These are phyloP conservation scores for Oryza punctata DNA, from an alignment of 176 grass and related monocot genomes.

Conservation along the genomic window DNA sequence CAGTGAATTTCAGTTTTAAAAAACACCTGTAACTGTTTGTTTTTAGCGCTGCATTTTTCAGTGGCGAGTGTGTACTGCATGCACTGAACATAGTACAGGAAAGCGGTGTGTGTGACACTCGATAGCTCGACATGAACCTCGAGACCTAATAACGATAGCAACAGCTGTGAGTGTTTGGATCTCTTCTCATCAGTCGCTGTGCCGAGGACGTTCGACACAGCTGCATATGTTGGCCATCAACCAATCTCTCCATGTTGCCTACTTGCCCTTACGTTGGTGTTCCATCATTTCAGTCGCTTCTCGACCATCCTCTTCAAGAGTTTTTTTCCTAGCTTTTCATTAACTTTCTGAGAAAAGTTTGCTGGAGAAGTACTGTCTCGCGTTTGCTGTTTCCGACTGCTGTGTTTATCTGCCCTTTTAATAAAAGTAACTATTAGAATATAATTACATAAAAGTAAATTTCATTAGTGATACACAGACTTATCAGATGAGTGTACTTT, in stretches of 20 bases:
- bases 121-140: no score
- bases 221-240: not conserved
- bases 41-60: not conserved
- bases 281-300: conserved; percentile 2
- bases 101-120: not conserved
- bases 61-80: not conserved
- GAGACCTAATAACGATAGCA: no score
- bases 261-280: not conserved
- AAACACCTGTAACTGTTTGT: no score
- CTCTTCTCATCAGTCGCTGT: no score
- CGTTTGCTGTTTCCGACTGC: not conserved
- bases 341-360: not conserved
- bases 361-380: not conserved
- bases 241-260: not conserved
- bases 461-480: no score
- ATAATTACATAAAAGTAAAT: not conserved
- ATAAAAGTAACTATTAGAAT: not conserved
- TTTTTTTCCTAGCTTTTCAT: not conserved
- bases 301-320: not conserved
- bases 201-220: not conserved
- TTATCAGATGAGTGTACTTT: no score
- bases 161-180: not conserved
- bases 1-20: not conserved
- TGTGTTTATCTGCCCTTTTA: not conserved
- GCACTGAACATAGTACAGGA: not conserved